Base-by-base conservation (phyloP, 306 rosid species). In the Sesbania bispinosa region DNA sequence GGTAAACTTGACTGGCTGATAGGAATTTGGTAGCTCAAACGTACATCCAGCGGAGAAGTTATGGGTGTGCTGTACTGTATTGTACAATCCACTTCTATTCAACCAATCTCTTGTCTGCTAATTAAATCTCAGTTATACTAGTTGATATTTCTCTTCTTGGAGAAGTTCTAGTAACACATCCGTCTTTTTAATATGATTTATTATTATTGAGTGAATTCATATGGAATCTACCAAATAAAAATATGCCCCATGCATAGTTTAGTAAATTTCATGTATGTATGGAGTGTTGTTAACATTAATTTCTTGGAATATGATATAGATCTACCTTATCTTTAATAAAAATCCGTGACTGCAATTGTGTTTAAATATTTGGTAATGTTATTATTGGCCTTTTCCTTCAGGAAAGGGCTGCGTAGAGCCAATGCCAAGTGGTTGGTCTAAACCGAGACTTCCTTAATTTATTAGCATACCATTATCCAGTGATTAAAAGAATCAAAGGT, bases 321-420 rank as follows among this genome's bases (percentile, higher is more conserved):
- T 20, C 18, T 15, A 65, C 67, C 67, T 68, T 50, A 69, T 69
- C 62, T 35, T 61, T 42, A 76, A 32, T 15, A 15, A 46, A 38
- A 32, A 78, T 13, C 55, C 30, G 48, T 11, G 70, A 55, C 0
- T 7, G 18, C 23, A 30, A 53, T 41, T 58, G 32, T 66, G 73
- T 48, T 66, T 51, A 24, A 53, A 77, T 77, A 77, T 81, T 60
- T 51, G 60, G 10, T 30, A 8, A 43, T 19, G 41, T 36, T 53
- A 20, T 53, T 21, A 5, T 46, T 24, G 21, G 27, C 66, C 29
- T 74, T 78, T 74, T 54, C 61, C 48, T 46, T 21, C 29, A 20
- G 46, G 27, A 27, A 74, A 73, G 5, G 65, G 67, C 36, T n/a
- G 7, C 10, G 7, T 13, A 9, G 7, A 29, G 33, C 33, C 0